These are phyloP conservation scores for Funneliformis geosporum DNA, from an alignment of 192 early-diverging fungal genomes.

Conservation along the genomic window DNA sequence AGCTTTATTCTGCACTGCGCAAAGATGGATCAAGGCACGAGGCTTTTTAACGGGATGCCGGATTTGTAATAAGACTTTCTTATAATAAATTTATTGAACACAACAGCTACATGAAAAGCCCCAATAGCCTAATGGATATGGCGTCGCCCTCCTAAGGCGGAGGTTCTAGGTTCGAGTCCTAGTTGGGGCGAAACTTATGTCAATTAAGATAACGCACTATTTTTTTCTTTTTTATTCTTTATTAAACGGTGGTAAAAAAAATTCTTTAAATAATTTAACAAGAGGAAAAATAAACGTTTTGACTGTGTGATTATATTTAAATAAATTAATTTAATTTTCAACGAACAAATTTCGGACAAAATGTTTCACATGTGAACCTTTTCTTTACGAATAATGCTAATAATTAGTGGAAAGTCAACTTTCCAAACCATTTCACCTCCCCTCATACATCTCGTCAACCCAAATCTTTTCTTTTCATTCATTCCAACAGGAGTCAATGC, in stretches of 20 bases:
- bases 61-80: not conserved
- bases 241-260: not conserved
- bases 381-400: conserved; percentile 2
- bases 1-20: too few species aligned
- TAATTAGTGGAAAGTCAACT: not conserved
- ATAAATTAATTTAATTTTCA: not conserved
- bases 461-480: conserved; percentile 4
- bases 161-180: conserved; percentile 66
- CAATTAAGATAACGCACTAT: not conserved
- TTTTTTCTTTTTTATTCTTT: not conserved
- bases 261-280: not conserved
- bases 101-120: conserved; percentile 33
- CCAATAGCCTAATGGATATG: conserved; percentile 63
- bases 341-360: not conserved
- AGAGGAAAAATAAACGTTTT: not conserved
- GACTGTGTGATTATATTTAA: not conserved
- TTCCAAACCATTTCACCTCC: conserved; percentile 8
- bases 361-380: not conserved
- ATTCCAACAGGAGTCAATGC: not conserved
- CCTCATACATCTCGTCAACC: not conserved
- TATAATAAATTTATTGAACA: not conserved
- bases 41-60: too few species aligned
- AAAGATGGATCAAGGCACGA: too few species aligned
- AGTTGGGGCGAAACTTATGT: conserved; percentile 45
- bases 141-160: conserved; percentile 66